Evolutionary conservation across 768 basidiomycete genomes (phyloP).

Genomic region (Boletus eberwhitei): DNA sequence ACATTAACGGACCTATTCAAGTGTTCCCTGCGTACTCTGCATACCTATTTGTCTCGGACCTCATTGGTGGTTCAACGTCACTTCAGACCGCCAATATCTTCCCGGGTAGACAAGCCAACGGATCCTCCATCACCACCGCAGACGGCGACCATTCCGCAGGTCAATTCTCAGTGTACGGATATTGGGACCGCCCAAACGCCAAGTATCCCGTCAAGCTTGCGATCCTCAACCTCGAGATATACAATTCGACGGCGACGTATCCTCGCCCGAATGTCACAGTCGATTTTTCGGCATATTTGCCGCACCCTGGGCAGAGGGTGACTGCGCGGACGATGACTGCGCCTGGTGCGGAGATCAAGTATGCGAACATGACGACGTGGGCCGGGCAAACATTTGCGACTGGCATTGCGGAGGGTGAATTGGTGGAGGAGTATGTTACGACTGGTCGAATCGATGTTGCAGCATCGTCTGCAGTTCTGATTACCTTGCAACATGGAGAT

Average conservation of each 20-base stretch:
- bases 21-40: slow-evolving; percentile 53
- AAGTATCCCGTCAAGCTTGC: slow-evolving; percentile 44
- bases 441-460: slow-evolving; percentile 34
- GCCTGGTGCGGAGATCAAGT: slow-evolving; percentile 46
- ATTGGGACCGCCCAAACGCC: slow-evolving; percentile 39
- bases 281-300: slow-evolving; percentile 43
- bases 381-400: slow-evolving; percentile 45
- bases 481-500: slow-evolving; percentile 9
- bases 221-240: slow-evolving; percentile 49
- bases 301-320: slow-evolving; percentile 25
- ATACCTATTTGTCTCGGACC: slow-evolving; percentile 50
- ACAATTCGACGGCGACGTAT: slow-evolving; percentile 43
- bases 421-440: slow-evolving; percentile 38
- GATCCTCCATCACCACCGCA: slow-evolving; percentile 50
- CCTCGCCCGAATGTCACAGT: slow-evolving; percentile 43
- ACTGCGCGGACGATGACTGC: slow-evolving; percentile 43
- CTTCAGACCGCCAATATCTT: slow-evolving; percentile 48
- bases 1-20: slow-evolving; percentile 44
- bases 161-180: slow-evolving; percentile 50
- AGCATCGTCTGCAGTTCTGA: slow-evolving; percentile 39
- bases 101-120: slow-evolving; percentile 49
- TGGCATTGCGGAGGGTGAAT: slow-evolving; percentile 37
- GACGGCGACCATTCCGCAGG: slow-evolving; percentile 45
- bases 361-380: slow-evolving; percentile 45
- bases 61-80: slow-evolving; percentile 42